Percentiles rank a stretch among this genome's conserved stretches.
Conservation (phyloP, 768 basidiomycete species). For the Termitomyces sp. region DNA sequence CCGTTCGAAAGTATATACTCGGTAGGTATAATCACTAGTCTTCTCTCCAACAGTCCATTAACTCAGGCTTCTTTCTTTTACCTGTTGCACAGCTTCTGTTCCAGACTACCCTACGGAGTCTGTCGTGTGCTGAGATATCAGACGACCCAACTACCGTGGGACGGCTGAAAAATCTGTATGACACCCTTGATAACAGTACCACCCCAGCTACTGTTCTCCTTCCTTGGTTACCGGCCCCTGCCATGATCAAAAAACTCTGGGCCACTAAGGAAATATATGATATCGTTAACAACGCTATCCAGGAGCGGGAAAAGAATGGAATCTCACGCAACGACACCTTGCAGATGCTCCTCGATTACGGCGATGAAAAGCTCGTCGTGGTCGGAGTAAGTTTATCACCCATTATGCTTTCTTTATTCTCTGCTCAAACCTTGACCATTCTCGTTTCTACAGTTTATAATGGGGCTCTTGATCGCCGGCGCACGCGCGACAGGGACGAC, state of each 20-base stretch:
- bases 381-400: constrained; percentile 50
- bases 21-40: constrained; percentile 28
- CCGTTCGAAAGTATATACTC: constrained; percentile 69
- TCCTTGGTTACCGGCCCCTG: constrained; percentile 72
- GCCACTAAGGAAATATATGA: constrained; percentile 75
- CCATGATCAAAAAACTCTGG: constrained; percentile 63
- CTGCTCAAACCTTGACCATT: neutral
- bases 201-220: constrained; percentile 68
- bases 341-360: constrained; percentile 67
- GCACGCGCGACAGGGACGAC: constrained; percentile 76
- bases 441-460: constrained; percentile 53
- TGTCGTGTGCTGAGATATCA: constrained; percentile 65
- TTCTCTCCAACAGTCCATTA: neutral
- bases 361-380: constrained; percentile 62
- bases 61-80: constrained; percentile 6
- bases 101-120: constrained; percentile 64
- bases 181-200: constrained; percentile 61
- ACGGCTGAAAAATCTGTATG: constrained; percentile 60
- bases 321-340: constrained; percentile 58
- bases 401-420: constrained; percentile 1
- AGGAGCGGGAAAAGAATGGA: constrained; percentile 51
- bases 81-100: constrained; percentile 49
- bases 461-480: constrained; percentile 78
- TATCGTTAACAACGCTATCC: constrained; percentile 54
- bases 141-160: constrained; percentile 56